Evolutionary conservation across 331 rosid species (phyloP), one percentile per base, ranked within the genome.

Genomic region (Saraca asoca): DNA sequence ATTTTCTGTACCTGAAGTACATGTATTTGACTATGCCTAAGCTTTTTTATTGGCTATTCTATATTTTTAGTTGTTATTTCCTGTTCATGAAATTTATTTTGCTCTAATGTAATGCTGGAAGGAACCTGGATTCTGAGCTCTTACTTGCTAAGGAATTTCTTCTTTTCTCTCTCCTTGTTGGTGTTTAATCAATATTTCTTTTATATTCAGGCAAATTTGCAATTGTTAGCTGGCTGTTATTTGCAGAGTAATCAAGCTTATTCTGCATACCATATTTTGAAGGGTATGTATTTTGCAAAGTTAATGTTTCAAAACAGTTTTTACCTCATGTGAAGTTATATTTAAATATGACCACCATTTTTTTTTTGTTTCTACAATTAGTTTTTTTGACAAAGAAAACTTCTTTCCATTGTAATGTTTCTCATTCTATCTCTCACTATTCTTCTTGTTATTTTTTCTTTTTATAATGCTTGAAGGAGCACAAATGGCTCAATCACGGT

Each of bases 401-500:
- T 29, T 31, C 48, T 24, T 50, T 44, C 50, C 43, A 34, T 58
- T 45, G 53, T 64, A 9, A 19, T 72, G 77, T 64, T 52, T 80
- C 74, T 52, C 63, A 68, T 45, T 72, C 45, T 72, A 56, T 52
- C 17, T 46, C 65, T 51, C 18, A 43, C 67, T 34, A 69, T 51
- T 66, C 50, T 68, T 73, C 64, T 71, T 34, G 64, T 51, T 66
- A 57, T 72, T 73, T 66, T 56, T 71, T 62, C 19, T 42, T 17
- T 60, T 41, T 3, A 78, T 74, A 55, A 54, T 62, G 55, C 72
- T 64, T 82, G 91, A 85, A 94, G 99, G 99, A 74, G 77, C 86
- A 55, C 95, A 81, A 76, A 81, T 85, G 95, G 89, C 96, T 85
- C 96, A 88, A 82, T 94, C 97, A 64, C 95, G 99, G 78, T 94